Percentiles rank a stretch among this genome's conserved stretches.
Evolutionary conservation across 208 protist genomes (phyloP).

Genomic region (Dictyostelium gargantuum): DNA sequence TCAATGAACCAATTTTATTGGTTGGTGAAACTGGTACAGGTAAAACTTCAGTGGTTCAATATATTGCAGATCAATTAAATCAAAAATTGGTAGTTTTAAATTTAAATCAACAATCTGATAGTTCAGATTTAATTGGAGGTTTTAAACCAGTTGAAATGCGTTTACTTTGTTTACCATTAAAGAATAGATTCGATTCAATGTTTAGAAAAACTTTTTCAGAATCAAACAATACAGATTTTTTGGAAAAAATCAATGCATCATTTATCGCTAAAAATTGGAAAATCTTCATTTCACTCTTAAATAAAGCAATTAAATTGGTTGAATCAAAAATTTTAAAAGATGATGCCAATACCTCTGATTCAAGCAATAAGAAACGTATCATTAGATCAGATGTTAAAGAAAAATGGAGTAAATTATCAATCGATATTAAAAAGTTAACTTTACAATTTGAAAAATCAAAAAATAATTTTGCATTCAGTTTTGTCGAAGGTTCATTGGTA

Average conservation of each 20-base stretch:
- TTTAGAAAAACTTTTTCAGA: slow-evolving; percentile 94
- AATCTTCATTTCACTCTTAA: slow-evolving; percentile 77
- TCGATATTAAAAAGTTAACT: slow-evolving; percentile 56
- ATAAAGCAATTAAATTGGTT: slow-evolving; percentile 74
- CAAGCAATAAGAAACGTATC: background rate
- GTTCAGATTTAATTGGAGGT: slow-evolving; percentile 98
- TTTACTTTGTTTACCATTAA: slow-evolving; percentile 81
- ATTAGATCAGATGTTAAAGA: slow-evolving; percentile 44
- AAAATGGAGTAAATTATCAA: slow-evolving; percentile 76
- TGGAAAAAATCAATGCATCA: slow-evolving; percentile 66
- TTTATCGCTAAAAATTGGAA: slow-evolving; percentile 87
- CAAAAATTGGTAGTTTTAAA: slow-evolving; percentile 93
- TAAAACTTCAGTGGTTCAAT: slow-evolving; percentile 91
- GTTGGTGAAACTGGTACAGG: slow-evolving; percentile 98
- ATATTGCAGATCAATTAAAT: slow-evolving; percentile 84
- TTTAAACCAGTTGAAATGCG: slow-evolving; percentile 98
- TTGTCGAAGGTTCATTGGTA: slow-evolving; percentile 97
- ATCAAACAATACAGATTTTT: slow-evolving; percentile 66
- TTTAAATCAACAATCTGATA: slow-evolving; percentile 99
- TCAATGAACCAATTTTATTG: slow-evolving; percentile 96
- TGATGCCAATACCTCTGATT: background rate
- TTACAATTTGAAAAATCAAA: slow-evolving; percentile 77
- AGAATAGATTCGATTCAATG: slow-evolving; percentile 91
- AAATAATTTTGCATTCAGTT: slow-evolving; percentile 96
- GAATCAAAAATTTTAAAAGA: slow-evolving; percentile 65